Conservation (phyloP, 169 alveolate species). For the Amoebophrya sp. region DNA sequence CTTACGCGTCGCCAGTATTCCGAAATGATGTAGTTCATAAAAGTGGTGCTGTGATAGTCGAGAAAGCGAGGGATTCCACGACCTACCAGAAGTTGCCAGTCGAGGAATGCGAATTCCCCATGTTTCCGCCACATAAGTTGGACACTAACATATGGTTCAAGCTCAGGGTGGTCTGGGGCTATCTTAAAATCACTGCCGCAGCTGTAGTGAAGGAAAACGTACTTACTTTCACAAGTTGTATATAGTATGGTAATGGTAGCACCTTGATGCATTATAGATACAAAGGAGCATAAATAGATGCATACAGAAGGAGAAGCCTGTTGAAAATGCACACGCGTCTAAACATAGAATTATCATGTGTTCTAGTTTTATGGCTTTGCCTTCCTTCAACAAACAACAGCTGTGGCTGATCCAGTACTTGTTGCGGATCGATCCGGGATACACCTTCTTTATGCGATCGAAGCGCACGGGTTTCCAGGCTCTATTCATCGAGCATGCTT, state of each 20-base stretch:
- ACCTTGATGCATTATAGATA: too few relatives aligned
- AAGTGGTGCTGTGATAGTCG: not conserved
- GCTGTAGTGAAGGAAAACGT: not conserved
- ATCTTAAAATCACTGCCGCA: not conserved
- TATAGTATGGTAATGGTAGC: too few relatives aligned
- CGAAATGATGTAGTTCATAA: not conserved
- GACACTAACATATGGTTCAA: not conserved
- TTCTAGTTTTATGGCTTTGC: too few relatives aligned
- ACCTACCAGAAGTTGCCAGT: not conserved
- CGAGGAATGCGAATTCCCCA: not conserved
- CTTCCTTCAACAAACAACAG: too few relatives aligned
- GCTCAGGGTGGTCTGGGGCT: not conserved
- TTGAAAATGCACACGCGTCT: too few relatives aligned
- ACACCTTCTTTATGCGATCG: not conserved
- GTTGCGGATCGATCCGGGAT: not conserved
- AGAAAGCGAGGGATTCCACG: not conserved
- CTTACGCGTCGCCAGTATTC: not conserved
- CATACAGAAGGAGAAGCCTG: too few relatives aligned
- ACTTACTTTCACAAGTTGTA: not conserved
- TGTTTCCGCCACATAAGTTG: not conserved
- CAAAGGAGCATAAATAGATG: too few relatives aligned
- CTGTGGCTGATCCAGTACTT: not conserved
- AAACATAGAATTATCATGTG: too few relatives aligned
- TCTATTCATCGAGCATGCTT: constrained; percentile 6
- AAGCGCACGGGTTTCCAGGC: constrained; percentile 19